Conservation (phyloP, 2,329 filamentous ascomycete genomes). For the Tolypocladium guangdongense region DNA sequence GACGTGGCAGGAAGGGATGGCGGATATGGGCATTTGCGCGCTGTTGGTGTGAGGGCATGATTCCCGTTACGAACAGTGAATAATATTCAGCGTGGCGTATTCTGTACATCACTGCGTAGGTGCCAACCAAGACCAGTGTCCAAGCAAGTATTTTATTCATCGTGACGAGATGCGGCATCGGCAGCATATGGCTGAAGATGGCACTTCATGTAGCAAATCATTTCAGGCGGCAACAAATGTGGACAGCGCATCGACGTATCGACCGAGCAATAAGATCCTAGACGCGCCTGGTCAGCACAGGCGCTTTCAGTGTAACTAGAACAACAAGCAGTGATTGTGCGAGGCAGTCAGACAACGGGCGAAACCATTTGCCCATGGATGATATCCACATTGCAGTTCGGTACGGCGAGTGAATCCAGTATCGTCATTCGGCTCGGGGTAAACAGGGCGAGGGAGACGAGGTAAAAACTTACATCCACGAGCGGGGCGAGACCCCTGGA, state of each 20-base stretch:
- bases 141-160: no score
- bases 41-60: conserved; percentile 5
- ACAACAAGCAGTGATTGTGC: neutral
- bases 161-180: neutral
- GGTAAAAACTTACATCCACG: neutral
- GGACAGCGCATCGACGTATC: neutral
- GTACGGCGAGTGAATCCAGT: conserved; percentile 4
- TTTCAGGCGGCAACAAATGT: neutral
- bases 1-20: conserved; percentile 9
- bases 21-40: conserved; percentile 9
- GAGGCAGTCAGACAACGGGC: conserved; percentile 3
- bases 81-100: neutral
- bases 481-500: neutral
- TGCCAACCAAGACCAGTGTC: no score
- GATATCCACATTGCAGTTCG: conserved; percentile 2
- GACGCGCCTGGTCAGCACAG: neutral
- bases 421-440: neutral
- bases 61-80: neutral
- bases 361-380: conserved; percentile 4
- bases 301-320: neutral
- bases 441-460: neutral
- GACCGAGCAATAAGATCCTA: neutral
- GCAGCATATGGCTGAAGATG: no score
- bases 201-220: neutral
- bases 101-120: neutral